Conservation (phyloP, 163 green algal species). For the Smithsoniella earleae region DNA sequence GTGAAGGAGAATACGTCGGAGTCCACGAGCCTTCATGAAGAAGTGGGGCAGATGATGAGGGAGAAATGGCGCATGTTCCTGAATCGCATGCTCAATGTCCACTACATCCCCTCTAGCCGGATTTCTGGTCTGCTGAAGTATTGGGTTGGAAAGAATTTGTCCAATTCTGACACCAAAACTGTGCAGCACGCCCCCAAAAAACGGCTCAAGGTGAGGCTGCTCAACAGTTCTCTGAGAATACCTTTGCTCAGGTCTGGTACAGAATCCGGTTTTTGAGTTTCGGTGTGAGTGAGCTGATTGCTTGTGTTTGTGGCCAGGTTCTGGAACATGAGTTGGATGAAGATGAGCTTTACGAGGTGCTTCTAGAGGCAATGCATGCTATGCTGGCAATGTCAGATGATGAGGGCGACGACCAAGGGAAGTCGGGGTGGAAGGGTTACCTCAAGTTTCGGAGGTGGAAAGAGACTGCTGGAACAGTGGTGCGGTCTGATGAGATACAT, state of each 20-base stretch:
- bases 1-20: conserved; percentile 60
- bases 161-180: conserved; percentile 31
- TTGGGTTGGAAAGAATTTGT: conserved; percentile 38
- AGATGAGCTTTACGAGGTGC: conserved; percentile 46
- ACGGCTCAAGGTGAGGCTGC: conserved; percentile 39
- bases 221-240: no score
- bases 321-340: conserved; percentile 55
- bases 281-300: not conserved
- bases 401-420: not conserved
- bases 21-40: conserved; percentile 58
- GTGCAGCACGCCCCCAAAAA: conserved; percentile 33
- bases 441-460: not conserved
- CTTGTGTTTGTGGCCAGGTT: conserved; percentile 34
- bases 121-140: conserved; percentile 45
- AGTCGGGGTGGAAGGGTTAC: not conserved
- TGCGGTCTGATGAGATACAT: conserved; percentile 34
- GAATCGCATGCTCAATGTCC: conserved; percentile 39
- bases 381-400: conserved; percentile 19
- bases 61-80: conserved; percentile 51
- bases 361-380: conserved; percentile 47
- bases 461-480: not conserved
- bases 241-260: no score
- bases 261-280: not conserved
- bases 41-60: conserved; percentile 55
- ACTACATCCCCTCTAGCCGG: conserved; percentile 48